These are phyloP conservation scores for Fusarium chlamydosporum DNA, from an alignment of 2,329 filamentous ascomycete species.

Conservation along the genomic window DNA sequence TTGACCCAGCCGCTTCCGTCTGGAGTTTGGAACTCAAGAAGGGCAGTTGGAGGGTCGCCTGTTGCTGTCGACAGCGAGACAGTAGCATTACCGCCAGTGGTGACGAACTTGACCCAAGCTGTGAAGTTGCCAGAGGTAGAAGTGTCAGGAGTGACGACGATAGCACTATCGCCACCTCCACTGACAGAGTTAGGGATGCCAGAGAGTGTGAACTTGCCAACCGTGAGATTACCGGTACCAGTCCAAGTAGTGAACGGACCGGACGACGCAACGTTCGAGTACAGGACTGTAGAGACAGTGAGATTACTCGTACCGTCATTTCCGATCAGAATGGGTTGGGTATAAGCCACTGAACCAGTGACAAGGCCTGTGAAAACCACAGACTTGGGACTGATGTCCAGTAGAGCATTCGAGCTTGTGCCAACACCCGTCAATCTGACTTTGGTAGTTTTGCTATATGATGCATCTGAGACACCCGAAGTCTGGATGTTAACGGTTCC, in stretches of 20 bases:
- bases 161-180: conserved; percentile 56
- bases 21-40: conserved; percentile 68
- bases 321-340: conserved; percentile 62
- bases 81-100: conserved; percentile 64
- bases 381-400: conserved; percentile 63
- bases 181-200: conserved; percentile 62
- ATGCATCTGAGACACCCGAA: conserved; percentile 58
- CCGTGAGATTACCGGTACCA: conserved; percentile 54
- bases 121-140: conserved; percentile 62
- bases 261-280: conserved; percentile 59
- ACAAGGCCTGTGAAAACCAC: conserved; percentile 66
- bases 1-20: conserved; percentile 66
- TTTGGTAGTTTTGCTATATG: conserved; percentile 63
- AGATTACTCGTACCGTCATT: conserved; percentile 65
- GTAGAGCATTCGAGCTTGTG: conserved; percentile 60
- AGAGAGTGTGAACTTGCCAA: conserved; percentile 65
- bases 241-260: conserved; percentile 62
- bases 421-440: conserved; percentile 65
- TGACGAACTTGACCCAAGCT: conserved; percentile 63
- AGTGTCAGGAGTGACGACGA: conserved; percentile 65
- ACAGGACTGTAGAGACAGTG: conserved; percentile 60
- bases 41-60: conserved; percentile 63
- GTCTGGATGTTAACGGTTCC: conserved; percentile 64
- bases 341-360: conserved; percentile 57
- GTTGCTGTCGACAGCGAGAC: conserved; percentile 65